A percentile compares a stretch with the other conserved stretches of the same genome.
These are phyloP conservation scores for Schizosaccharomyces lindneri DNA, from an alignment of 805 yeast genomes.

Conservation along the genomic window DNA sequence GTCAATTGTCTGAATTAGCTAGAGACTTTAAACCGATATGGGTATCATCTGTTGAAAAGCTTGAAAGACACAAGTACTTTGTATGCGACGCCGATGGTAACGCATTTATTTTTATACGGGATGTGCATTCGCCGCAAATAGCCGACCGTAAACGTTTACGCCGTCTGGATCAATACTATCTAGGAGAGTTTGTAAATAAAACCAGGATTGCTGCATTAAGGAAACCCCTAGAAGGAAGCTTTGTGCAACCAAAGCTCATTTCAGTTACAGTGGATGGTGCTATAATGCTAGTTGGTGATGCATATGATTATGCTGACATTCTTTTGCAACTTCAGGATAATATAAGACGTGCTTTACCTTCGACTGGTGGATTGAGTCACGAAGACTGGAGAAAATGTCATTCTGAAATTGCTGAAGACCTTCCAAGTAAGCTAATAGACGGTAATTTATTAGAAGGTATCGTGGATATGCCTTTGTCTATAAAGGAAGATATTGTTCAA, in stretches of 20 bases:
- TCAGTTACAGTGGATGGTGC: slow-evolving; percentile 9
- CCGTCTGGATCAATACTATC: background rate
- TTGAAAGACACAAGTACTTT: slow-evolving; percentile 3
- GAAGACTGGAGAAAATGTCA: slow-evolving; percentile 5
- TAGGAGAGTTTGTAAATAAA: slow-evolving; percentile 8
- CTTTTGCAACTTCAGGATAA: slow-evolving; percentile 7
- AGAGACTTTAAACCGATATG: slow-evolving; percentile 9
- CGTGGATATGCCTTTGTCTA: slow-evolving; percentile 5
- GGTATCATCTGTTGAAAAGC: slow-evolving; percentile 8
- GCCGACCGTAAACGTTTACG: background rate
- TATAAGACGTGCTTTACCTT: slow-evolving; percentile 4
- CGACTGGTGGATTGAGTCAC: slow-evolving; percentile 5
- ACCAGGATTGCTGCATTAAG: background rate
- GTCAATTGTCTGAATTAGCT: slow-evolving; percentile 5
- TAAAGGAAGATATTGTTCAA: background rate
- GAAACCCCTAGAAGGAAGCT: background rate
- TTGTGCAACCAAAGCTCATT: slow-evolving; percentile 7
- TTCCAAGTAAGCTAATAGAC: slow-evolving; percentile 8
- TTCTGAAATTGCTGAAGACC: slow-evolving; percentile 3
- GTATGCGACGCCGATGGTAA: slow-evolving; percentile 10
- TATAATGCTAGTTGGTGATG: slow-evolving; percentile 6
- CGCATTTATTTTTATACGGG: slow-evolving; percentile 5
- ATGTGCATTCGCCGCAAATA: background rate
- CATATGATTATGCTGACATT: slow-evolving; percentile 4
- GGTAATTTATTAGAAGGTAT: slow-evolving; percentile 8